Base-by-base conservation (phyloP, 352 stramenopile species). In the Peronosclerospora sorghi region DNA sequence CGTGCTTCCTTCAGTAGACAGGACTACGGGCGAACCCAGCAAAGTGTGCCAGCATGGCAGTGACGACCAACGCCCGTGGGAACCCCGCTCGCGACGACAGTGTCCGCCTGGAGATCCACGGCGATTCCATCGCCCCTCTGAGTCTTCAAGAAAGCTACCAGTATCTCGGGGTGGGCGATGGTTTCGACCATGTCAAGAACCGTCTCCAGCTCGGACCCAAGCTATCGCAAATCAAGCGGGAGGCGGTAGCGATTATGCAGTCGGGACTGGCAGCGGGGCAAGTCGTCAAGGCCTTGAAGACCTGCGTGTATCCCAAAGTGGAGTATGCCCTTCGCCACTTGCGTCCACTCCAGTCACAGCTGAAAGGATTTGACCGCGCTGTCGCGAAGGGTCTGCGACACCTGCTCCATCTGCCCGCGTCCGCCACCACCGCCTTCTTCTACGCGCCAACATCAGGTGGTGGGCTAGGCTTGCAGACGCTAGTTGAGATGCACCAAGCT, bases 251-350 rank as follows among this genome's bases (percentile, higher is more conserved):
- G 7, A n/a, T 62, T 5, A 24, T 62, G 3, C 37, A 23, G 2
- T 54, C 53, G 5, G 17, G 13, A 0, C 34, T 56, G 4, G 36
- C 32, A 4, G 32, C 35, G 14, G 46, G 38, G 29, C 45, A 61
- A 26, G 38, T 36, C 5, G 2, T 60, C 1, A 46, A 54, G 13
- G 34, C 37, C 3, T 27, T 62, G 12, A 62, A 57, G 38, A 48
- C 23, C 1, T 49, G 56, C n/a, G 32, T 62, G 0, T 52, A 53
- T 28, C 36, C 50, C 1, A 46, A 45, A 12, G 27, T 36, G 3
- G 41, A 50, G 1, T 45, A 49, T 30, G 26, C 18, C 2, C 8
- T 55, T 4, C 20, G 26, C 0, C 40, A 55, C 18, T 15, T 47
- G 4, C 35, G 35, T 5, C 4, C 36, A 1, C 19, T 20, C 35